These are phyloP conservation scores for Neurospora sp. DNA, from an alignment of 495 filamentous ascomycete genomes.

Conservation along the genomic window DNA sequence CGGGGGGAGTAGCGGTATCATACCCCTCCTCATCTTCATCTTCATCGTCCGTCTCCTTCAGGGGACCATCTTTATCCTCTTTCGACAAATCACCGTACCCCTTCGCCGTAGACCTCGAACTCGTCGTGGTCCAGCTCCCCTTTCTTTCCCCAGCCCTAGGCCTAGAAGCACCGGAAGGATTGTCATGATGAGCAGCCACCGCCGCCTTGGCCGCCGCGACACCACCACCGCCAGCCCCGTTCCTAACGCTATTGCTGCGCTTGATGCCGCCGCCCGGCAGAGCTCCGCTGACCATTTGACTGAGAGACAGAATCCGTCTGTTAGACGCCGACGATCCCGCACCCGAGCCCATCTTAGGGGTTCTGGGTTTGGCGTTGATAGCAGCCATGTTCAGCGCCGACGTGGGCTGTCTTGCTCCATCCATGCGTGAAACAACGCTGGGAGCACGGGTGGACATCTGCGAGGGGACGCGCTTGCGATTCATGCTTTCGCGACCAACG, in stretches of 20 bases:
- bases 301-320: constrained; percentile 78
- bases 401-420: constrained; percentile 19
- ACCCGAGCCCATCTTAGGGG: not conserved
- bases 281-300: constrained; percentile 70
- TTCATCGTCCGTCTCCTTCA: constrained; percentile 1
- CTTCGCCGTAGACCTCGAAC: constrained; percentile 35
- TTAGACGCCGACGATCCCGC: constrained; percentile 23
- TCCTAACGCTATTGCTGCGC: constrained; percentile 49
- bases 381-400: constrained; percentile 35
- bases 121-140: not conserved
- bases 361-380: not conserved
- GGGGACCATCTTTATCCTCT: constrained; percentile 12
- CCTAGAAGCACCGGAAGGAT: not conserved
- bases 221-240: constrained; percentile 53
- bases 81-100: constrained; percentile 39
- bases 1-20: not conserved
- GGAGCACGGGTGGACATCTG: not conserved
- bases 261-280: constrained; percentile 49
- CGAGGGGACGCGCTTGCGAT: constrained; percentile 54
- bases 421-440: not conserved
- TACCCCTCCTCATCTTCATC: constrained; percentile 6
- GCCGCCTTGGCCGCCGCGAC: not conserved
- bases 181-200: not conserved
- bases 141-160: not conserved
- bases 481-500: constrained; percentile 38